Conservation (phyloP, 345 rosid species). For the Psidium friedrichsthalianum region DNA sequence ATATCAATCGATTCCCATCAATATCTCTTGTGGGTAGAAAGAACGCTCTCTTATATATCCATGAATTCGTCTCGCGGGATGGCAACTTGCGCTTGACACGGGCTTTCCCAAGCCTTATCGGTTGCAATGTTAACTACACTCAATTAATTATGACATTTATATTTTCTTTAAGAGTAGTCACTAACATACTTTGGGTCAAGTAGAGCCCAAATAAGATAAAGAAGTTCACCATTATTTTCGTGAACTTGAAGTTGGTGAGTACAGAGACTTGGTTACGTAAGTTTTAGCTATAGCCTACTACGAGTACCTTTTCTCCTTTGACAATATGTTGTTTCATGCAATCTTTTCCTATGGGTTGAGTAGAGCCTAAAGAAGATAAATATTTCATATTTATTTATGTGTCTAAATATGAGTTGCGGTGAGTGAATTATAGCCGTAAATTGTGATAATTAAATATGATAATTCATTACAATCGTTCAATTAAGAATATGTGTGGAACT, state of each 20-base stretch:
- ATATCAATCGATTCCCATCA: not conserved
- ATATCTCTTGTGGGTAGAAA: not conserved
- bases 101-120: rapidly evolving
- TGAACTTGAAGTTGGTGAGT: too few species aligned
- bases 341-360: not conserved
- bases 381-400: rapidly evolving
- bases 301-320: too few species aligned
- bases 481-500: too few species aligned
- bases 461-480: too few species aligned
- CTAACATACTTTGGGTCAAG: not conserved
- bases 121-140: not conserved
- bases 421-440: too few species aligned
- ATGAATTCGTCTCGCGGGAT: rapidly evolving
- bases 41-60: rapidly evolving
- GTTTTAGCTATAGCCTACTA: not conserved
- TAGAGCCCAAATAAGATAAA: too few species aligned
- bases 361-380: not conserved
- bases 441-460: too few species aligned
- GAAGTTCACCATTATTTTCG: too few species aligned
- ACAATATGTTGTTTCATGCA: not conserved
- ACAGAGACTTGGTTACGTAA: too few species aligned
- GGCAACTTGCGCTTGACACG: rapidly evolving
- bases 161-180: not conserved
- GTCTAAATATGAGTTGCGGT: too few species aligned
- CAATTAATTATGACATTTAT: not conserved